Conservation (phyloP, 441 rosid species). For the Corymbia citriodora region DNA sequence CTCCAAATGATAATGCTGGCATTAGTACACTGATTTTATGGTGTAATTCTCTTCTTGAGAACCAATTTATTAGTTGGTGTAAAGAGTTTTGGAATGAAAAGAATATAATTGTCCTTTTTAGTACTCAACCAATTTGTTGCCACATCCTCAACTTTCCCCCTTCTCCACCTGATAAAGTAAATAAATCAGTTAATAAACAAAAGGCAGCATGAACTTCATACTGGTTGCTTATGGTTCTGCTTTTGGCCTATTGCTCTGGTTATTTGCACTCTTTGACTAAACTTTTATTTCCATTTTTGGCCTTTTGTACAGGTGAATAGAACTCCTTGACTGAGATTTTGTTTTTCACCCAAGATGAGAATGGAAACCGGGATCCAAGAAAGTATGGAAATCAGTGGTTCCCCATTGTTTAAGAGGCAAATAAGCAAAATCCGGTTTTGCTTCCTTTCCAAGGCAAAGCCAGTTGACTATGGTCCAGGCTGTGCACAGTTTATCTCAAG, state of each 20-base stretch:
- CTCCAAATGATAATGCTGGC: background rate
- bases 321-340: slow-evolving; percentile 16
- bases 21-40: background rate
- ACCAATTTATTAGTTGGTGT: background rate
- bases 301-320: background rate
- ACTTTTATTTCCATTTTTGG: background rate
- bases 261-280: background rate
- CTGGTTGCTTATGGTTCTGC: background rate
- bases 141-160: background rate
- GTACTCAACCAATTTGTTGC: background rate
- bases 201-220: background rate
- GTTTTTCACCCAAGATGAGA: slow-evolving; percentile 15
- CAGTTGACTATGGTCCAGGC: slow-evolving; percentile 35
- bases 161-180: background rate
- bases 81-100: background rate
- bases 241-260: background rate
- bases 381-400: slow-evolving; percentile 42
- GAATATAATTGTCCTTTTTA: background rate
- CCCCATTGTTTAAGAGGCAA: slow-evolving; percentile 40
- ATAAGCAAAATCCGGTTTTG: slow-evolving; percentile 38
- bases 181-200: background rate
- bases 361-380: slow-evolving; percentile 39
- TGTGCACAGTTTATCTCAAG: slow-evolving; percentile 45
- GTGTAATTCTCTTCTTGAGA: background rate
- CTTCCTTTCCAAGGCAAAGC: slow-evolving; percentile 45